Conservation (phyloP, 345 rosid genomes). For the Nasturtium officinale region DNA sequence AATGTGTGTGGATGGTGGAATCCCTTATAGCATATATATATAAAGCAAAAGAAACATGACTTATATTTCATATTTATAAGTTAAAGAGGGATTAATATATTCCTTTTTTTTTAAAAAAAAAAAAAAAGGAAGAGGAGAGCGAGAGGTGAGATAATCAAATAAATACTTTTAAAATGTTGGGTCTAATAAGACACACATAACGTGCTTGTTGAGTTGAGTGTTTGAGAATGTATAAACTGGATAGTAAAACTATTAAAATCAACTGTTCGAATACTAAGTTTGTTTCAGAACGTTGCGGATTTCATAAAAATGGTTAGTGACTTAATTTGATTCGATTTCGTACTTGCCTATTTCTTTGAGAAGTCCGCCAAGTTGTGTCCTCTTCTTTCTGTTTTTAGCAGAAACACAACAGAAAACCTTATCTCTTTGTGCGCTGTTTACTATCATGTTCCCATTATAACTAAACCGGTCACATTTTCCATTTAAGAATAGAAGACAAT, state of each 20-base stretch:
- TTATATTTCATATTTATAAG: not conserved
- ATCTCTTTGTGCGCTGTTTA: not conserved
- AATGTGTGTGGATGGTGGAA: not conserved
- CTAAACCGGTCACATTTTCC: not conserved
- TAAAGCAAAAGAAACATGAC: not conserved
- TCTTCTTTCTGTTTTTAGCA: not conserved
- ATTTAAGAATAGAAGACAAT: not conserved
- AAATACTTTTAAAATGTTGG: not conserved
- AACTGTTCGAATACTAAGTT: not conserved
- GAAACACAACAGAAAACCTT: not conserved
- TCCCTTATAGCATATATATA: not conserved
- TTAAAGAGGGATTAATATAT: not conserved
- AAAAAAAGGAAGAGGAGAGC: not conserved
- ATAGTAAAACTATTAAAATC: not conserved
- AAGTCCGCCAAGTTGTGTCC: constrained; percentile 17
- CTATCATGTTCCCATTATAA: not conserved
- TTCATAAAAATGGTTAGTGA: no score
- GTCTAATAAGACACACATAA: not conserved
- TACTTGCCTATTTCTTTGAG: not conserved
- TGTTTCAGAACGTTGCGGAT: no score
- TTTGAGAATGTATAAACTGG: not conserved
- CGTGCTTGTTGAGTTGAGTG: not conserved
- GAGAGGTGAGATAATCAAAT: not conserved
- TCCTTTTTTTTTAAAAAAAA: not conserved
- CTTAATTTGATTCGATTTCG: no score